Evolutionary conservation across 345 rosid species (phyloP).

Genomic region (Eucalyptus pauciflora): DNA sequence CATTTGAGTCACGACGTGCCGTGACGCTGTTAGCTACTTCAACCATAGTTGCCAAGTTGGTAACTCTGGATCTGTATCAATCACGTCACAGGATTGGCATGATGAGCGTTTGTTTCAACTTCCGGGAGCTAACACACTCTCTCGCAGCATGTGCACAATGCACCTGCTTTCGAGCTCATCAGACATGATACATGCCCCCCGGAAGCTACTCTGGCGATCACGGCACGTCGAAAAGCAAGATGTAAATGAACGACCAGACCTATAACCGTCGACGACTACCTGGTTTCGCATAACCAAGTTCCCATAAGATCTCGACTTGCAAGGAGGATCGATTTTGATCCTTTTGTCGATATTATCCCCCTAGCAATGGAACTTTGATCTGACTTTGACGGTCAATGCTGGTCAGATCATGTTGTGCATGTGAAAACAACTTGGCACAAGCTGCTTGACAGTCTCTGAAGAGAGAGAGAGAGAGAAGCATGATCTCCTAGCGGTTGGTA

Average conservation of each 20-base stretch:
- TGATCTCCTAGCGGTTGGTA: not conserved
- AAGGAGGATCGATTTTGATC: not conserved
- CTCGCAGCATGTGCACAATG: not conserved
- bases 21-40: not conserved
- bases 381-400: not conserved
- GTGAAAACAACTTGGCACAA: not conserved
- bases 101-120: not conserved
- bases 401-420: not conserved
- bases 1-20: not conserved
- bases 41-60: too few species aligned
- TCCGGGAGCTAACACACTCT: not conserved
- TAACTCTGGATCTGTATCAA: not conserved
- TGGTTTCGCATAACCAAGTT: not conserved
- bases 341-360: not conserved
- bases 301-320: not conserved
- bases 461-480: not conserved
- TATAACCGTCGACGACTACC: not conserved
- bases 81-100: not conserved
- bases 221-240: not conserved
- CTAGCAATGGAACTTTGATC: not conserved
- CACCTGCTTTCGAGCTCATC: not conserved
- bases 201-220: not conserved
- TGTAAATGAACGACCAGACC: not conserved
- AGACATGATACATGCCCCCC: not conserved
- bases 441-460: not conserved